Conservation (phyloP, 306 rosid species). For the Glycine latifolia region DNA sequence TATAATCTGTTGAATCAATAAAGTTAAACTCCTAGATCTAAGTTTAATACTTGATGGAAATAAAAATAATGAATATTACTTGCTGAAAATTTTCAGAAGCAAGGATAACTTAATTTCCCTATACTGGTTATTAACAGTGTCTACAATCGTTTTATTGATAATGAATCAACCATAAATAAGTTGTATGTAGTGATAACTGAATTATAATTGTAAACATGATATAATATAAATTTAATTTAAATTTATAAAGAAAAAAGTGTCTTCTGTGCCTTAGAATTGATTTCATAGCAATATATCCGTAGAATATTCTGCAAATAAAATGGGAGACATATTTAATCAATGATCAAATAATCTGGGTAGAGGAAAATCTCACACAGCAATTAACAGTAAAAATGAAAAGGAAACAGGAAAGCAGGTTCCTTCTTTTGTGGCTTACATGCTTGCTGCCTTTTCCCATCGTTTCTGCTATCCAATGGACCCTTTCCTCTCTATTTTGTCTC, state of each 20-base stretch:
- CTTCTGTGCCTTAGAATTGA: neutral
- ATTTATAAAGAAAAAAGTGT: neutral
- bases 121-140: too few relatives aligned
- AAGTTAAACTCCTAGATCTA: too few relatives aligned
- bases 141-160: too few relatives aligned
- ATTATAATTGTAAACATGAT: too few relatives aligned
- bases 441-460: constrained; percentile 43
- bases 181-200: too few relatives aligned
- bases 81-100: too few relatives aligned
- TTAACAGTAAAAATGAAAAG: constrained; percentile 4
- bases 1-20: too few relatives aligned
- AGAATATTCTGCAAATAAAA: neutral
- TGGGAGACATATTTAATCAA: neutral
- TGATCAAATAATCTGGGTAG: neutral
- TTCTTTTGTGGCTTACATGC: constrained; percentile 64
- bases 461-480: constrained; percentile 42
- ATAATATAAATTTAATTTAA: neutral
- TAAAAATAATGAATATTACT: too few relatives aligned
- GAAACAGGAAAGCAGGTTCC: constrained; percentile 52
- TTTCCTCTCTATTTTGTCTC: constrained; percentile 45
- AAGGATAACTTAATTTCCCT: too few relatives aligned
- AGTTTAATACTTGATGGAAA: too few relatives aligned
- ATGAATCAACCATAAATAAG: too few relatives aligned
- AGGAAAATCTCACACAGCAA: neutral
- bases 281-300: neutral